Evolutionary conservation across 176 grass and related monocot genomes (phyloP).

Genomic region (Zea mays): DNA sequence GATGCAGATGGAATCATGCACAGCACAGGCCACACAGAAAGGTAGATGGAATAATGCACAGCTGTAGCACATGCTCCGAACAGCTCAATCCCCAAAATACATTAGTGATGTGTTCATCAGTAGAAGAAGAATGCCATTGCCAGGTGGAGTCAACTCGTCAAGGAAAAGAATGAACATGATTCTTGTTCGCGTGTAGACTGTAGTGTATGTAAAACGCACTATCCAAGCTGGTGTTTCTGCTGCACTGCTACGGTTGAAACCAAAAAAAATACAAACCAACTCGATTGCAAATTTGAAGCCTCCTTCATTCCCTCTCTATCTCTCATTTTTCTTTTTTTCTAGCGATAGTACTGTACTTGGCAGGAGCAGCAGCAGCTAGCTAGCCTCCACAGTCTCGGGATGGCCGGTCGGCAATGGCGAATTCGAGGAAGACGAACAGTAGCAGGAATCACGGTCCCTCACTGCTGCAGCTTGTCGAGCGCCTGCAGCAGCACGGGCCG

Average conservation of each 20-base stretch:
- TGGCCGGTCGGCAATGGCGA: neutral
- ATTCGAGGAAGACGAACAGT: neutral
- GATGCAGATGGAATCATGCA: too few relatives aligned
- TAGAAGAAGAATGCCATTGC: too few relatives aligned
- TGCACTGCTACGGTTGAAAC: neutral
- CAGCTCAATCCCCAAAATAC: neutral
- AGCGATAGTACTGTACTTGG: neutral
- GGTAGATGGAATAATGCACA: neutral
- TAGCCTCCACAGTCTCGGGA: neutral
- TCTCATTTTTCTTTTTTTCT: neutral
- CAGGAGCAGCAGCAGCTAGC: neutral
- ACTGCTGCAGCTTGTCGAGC: conserved; percentile 64
- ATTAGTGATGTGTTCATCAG: too few relatives aligned
- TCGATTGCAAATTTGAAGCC: neutral
- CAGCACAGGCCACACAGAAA: neutral
- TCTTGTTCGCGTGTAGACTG: neutral
- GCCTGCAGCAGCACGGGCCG: conserved; percentile 46
- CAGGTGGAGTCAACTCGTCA: too few relatives aligned
- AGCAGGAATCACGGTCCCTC: neutral
- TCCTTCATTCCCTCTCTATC: neutral
- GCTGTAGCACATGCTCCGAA: neutral
- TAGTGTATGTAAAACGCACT: neutral
- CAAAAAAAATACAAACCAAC: neutral
- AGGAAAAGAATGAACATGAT: neutral
- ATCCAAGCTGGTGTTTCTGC: neutral